A percentile compares a stretch with the other conserved stretches of the same genome.
Evolutionary conservation across 345 rosid species (phyloP).

Genomic region (Brassica carinata): DNA sequence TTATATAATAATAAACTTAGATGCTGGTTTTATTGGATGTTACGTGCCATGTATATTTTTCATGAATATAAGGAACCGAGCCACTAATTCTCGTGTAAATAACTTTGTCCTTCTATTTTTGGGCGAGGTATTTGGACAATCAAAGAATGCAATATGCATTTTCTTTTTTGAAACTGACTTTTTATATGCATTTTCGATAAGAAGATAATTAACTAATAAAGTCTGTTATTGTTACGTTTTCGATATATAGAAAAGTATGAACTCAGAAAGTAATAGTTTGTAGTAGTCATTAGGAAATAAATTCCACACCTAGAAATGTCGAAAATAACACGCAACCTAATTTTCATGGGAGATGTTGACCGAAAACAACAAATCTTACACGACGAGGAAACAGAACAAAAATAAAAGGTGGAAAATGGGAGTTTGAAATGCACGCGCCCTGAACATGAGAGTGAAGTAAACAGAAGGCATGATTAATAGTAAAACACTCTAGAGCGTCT

Average conservation of each 20-base stretch:
- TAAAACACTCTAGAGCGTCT: constrained; percentile 46
- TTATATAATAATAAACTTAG: background rate
- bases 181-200: background rate
- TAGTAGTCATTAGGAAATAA: constrained; percentile 5
- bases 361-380: background rate
- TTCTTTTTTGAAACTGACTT: too few species aligned
- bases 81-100: background rate
- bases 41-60: background rate
- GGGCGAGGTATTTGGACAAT: background rate
- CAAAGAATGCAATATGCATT: background rate
- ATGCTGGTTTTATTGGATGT: background rate
- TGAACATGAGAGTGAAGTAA: background rate
- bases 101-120: background rate
- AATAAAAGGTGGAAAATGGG: background rate
- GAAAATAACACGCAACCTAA: constrained; percentile 27
- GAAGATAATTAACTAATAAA: background rate
- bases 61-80: background rate
- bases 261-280: background rate
- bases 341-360: constrained; percentile 32
- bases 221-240: background rate
- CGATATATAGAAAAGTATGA: constrained; percentile 13
- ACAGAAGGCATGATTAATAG: constrained; percentile 10
- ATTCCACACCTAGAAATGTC: constrained; percentile 33
- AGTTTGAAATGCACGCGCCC: constrained; percentile 7
- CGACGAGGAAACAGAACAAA: background rate